Conservation (phyloP, 2,329 filamentous ascomycete species). For the Fusarium sambucinum region DNA sequence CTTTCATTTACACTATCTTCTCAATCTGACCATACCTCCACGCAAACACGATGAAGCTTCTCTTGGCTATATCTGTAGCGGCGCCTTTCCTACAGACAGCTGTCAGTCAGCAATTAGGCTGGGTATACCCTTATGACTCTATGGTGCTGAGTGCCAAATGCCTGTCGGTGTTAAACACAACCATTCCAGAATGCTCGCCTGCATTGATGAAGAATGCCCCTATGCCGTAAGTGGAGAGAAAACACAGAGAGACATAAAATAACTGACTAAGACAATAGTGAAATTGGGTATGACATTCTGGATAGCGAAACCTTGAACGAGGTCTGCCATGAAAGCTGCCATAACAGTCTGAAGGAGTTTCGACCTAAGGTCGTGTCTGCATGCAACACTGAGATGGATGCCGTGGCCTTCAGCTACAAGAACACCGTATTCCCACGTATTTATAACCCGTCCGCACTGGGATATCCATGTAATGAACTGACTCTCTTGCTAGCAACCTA, state of each 20-base stretch:
- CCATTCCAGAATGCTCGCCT: not conserved
- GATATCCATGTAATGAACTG: no score
- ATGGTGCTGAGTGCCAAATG: not conserved
- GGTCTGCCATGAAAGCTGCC: not conserved
- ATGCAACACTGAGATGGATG: slow-evolving; percentile 2
- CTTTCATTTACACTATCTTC: not conserved
- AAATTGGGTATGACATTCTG: not conserved
- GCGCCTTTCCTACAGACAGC: not conserved
- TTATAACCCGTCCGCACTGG: no score
- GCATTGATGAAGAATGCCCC: not conserved
- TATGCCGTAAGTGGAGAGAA: not conserved
- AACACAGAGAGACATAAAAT: not conserved
- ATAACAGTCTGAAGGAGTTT: not conserved
- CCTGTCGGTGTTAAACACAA: not conserved
- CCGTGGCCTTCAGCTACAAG: not conserved
- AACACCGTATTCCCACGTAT: no score
- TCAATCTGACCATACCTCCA: not conserved
- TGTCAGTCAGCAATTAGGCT: not conserved
- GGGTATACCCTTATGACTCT: not conserved
- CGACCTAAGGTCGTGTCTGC: not conserved
- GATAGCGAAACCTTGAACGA: not conserved
- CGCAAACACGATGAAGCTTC: not conserved
- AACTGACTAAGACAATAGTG: not conserved
- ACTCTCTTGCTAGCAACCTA: no score
- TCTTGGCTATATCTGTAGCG: not conserved